Base-by-base conservation (phyloP, 495 filamentous ascomycete species). In the Diplogelasinospora grovesii region DNA sequence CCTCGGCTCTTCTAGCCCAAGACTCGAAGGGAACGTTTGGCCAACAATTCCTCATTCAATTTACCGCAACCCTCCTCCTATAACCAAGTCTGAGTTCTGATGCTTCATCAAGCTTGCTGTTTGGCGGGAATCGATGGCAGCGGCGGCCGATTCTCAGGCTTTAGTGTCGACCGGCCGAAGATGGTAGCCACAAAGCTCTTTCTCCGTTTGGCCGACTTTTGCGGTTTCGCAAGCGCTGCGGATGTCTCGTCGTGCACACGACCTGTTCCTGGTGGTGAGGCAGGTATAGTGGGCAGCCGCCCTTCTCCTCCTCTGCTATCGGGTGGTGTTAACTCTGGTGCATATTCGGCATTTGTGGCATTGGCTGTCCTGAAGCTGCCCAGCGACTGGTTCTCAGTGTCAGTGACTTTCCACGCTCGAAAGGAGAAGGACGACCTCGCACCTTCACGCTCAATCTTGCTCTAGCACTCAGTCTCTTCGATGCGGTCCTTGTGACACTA, bases 181-280 rank as follows among this genome's bases (percentile, higher is more conserved):
- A 68, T 52, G 9, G 63, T 58, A 8, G 64, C 56, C 23, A 77
- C 61, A 42, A 78, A 74, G 41, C 75, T 79, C 59, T 63, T 74
- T 52, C 69, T 56, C 49, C 63, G 63, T 41, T 55, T 68, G 28
- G 66, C 53, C 15, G 48, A 52, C 48, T 65, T 69, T 3, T 43
- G 39, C 9, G 21, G 33, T 10, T 7, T 2, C 8, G 14, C 26
- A 11, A 25, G 22, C 16, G n/a, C n/a, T n/a, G n/a, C n/a, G n/a
- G n/a, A n/a, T n/a, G n/a, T n/a, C n/a, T n/a, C n/a, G n/a, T n/a
- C n/a, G n/a, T n/a, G n/a, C n/a, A n/a, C n/a, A n/a, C n/a, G n/a
- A n/a, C 14, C 18, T 8, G 11, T 10, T 14, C 16, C 23, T 13
- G 37, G 23, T 19, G 45, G 38, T 15, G 40, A 48, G 25, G 15